Conservation (phyloP, 371 early-diverging fungal genomes). For the Mortierella sp. region DNA sequence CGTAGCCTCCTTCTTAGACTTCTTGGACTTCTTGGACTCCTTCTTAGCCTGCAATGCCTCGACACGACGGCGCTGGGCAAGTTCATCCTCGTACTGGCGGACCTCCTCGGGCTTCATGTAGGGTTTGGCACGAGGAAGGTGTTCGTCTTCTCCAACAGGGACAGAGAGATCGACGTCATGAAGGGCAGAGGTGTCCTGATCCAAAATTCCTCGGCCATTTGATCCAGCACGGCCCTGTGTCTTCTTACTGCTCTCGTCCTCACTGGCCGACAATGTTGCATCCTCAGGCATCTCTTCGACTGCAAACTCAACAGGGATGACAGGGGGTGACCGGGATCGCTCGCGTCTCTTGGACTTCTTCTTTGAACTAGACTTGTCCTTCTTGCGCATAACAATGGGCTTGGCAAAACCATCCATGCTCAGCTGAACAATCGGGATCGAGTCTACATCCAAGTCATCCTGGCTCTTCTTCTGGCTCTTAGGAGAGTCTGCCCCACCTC, state of each 20-base stretch:
- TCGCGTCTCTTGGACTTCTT: constrained; percentile 60
- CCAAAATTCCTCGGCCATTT: constrained; percentile 58
- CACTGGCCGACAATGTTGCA: constrained; percentile 67
- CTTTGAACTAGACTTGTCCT: constrained; percentile 45
- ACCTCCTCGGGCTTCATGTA: constrained; percentile 77
- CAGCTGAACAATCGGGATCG: constrained; percentile 86
- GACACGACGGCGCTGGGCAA: constrained; percentile 62
- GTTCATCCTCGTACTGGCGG: constrained; percentile 69
- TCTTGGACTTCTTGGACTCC: constrained; percentile 60
- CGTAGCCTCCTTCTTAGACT: constrained; percentile 49
- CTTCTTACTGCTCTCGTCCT: constrained; percentile 47
- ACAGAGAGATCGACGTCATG: constrained; percentile 72
- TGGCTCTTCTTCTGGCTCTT: constrained; percentile 49
- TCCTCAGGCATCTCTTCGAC: constrained; percentile 80
- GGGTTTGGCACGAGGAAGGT: constrained; percentile 70
- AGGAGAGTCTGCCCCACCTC: constrained; percentile 19
- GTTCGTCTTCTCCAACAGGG: constrained; percentile 74
- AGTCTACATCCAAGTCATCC: constrained; percentile 79
- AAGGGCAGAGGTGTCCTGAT: constrained; percentile 63
- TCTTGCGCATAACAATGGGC: constrained; percentile 45
- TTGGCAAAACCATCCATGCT: constrained; percentile 72
- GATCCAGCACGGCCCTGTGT: constrained; percentile 19
- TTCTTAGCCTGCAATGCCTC: constrained; percentile 51
- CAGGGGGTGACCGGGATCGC: constrained; percentile 59
- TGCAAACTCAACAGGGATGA: constrained; percentile 67